phyloP scores from a whole-genome alignment of 768 basidiomycete genomes.

The Lactarius hengduanensis region DNA sequence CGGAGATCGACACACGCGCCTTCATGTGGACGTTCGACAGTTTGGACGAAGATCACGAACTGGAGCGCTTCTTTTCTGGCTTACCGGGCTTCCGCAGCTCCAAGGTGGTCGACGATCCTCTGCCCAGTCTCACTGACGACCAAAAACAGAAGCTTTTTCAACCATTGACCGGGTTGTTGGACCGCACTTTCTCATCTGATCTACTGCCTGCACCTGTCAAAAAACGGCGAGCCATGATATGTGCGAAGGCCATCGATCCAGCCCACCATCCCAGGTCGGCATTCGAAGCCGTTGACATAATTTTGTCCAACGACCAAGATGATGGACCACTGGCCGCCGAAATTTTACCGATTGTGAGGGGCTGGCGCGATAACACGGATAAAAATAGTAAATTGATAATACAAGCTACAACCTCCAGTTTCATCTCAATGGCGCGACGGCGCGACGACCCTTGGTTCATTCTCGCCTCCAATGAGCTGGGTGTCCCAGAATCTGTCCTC shows the following conservation, averaged over 20 bases:
- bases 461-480: too few relatives aligned
- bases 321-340: too few relatives aligned
- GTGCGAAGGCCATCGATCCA: background rate
- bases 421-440: too few relatives aligned
- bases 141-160: background rate
- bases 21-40: too few relatives aligned
- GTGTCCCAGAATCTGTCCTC: too few relatives aligned
- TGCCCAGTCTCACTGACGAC: background rate
- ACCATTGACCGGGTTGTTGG: background rate
- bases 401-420: background rate
- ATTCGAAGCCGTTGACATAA: background rate
- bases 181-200: background rate
- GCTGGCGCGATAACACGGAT: background rate
- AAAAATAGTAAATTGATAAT: background rate
- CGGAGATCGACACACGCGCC: too few relatives aligned
- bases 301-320: background rate
- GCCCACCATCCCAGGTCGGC: background rate
- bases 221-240: background rate
- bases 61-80: too few relatives aligned
- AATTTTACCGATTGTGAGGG: background rate
- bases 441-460: too few relatives aligned
- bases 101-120: background rate
- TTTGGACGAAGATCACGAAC: too few relatives aligned
- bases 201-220: background rate
- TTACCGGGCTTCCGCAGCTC: background rate